Percentiles rank a stretch among this genome's conserved stretches.
Conservation (phyloP, 164 flowering plant genomes). For the Platanus orientalis region DNA sequence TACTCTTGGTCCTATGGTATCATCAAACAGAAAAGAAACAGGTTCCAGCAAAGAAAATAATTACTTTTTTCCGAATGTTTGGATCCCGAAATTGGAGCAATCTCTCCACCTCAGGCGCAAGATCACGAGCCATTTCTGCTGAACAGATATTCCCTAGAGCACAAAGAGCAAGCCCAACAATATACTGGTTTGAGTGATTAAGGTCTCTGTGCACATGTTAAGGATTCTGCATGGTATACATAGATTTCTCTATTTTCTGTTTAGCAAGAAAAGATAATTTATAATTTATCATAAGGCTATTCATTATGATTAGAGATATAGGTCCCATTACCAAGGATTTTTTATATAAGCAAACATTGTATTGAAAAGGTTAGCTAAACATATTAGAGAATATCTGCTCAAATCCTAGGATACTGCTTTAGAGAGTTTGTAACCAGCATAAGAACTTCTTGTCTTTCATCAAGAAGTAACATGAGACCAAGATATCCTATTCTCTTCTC, state of each 20-base stretch:
- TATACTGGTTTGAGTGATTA: conserved; percentile 91
- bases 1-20: too few relatives aligned
- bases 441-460: conserved; percentile 99
- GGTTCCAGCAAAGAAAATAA: neutral
- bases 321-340: too few relatives aligned
- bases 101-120: conserved; percentile 97
- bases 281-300: neutral
- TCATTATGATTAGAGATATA: neutral
- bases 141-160: conserved; percentile 97
- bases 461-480: conserved; percentile 96
- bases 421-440: conserved; percentile 98
- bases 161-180: conserved; percentile 98
- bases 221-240: conserved; percentile 27
- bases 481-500: conserved; percentile 99
- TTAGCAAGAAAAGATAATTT: neutral
- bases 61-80: conserved; percentile 90
- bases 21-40: neutral
- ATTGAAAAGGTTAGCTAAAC: neutral
- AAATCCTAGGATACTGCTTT: conserved; percentile 80
- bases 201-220: conserved; percentile 75
- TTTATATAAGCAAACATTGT: too few relatives aligned
- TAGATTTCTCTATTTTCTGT: too few relatives aligned
- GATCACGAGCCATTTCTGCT: conserved; percentile 99
- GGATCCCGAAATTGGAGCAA: conserved; percentile 92
- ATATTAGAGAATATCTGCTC: neutral